Base-by-base conservation (phyloP, 805 yeast species). In the Candida quercuum region DNA sequence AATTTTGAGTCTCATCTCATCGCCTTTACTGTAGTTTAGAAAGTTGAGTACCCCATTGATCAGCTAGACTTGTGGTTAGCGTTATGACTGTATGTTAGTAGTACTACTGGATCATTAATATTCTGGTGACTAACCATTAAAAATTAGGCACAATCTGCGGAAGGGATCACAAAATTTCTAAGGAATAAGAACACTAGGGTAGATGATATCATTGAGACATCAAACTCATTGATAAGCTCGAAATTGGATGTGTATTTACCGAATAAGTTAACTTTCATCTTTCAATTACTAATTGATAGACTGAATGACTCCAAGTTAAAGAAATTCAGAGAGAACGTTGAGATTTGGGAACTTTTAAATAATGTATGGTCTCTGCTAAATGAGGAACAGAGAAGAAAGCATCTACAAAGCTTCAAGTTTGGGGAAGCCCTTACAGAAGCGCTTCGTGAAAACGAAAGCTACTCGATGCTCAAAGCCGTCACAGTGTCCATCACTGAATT, bases 251-350 rank as follows among this genome's bases (percentile, higher is more conserved):
- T 75, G 2, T 68, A 64, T 38, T 66, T 83, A 12, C 89, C 88
- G 8, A 72, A 78, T 39, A 62, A 62, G 37, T 68, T 69, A 18
- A 51, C 58, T 1, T 83, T 83, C 45, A 59, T 81, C 4, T 63
- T 81, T 35, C 85, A 78, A 33, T 61, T 83, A 24, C 42, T 82
- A 1, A 66, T 75, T 36, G 86, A 81, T 50, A 63, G 88, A 38
- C 56, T 82, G 49, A 71, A 72, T 39, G 85, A 78, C 39, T 42
- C 45, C 9, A 67, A 66, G 32, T 54, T 57, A n/a, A 43, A 55
- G 3, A 43, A 51, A 6, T 78, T 77, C 64, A 76, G 69, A 47
- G 52, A 39, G n/a, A 57, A 61, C 37, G 38, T 51, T 2, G 49
- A 54, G 2, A 57, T 73, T 2, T 83, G 91, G 91, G 39, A 42